Conservation (phyloP, 1,284 basidiomycete genomes). For the Butyriboletus appendiculatus region DNA sequence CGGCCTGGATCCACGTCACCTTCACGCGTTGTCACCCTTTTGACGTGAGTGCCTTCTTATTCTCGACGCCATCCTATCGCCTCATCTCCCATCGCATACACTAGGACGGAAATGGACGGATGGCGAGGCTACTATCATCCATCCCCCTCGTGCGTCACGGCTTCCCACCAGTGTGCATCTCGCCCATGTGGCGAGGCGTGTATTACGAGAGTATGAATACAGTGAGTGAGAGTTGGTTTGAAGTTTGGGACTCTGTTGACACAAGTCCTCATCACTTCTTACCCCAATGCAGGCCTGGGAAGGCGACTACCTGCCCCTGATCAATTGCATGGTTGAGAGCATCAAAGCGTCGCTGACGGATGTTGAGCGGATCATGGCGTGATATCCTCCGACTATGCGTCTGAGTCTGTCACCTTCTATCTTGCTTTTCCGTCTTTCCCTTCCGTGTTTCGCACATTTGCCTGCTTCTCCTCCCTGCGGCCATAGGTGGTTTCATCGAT, state of each 20-base stretch:
- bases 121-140: conserved; percentile 42
- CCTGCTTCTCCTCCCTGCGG: not conserved
- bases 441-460: not conserved
- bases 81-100: not conserved
- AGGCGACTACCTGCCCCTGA: conserved; percentile 34
- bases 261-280: not conserved
- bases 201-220: conserved; percentile 41
- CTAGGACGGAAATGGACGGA: conserved; percentile 45
- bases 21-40: conserved; percentile 47
- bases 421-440: too few species aligned
- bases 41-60: conserved; percentile 33
- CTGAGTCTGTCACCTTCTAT: not conserved
- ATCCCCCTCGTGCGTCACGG: conserved; percentile 41
- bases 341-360: conserved; percentile 27
- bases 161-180: conserved; percentile 43
- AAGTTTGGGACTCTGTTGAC: not conserved
- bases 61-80: not conserved
- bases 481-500: not conserved
- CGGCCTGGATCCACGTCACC: conserved; percentile 46
- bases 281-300: conserved; percentile 29
- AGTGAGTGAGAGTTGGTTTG: conserved; percentile 20
- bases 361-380: conserved; percentile 34
- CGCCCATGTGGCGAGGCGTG: conserved; percentile 26
- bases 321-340: conserved; percentile 33
- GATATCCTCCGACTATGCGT: conserved; percentile 1